Evolutionary conservation across 768 basidiomycete species (phyloP), one percentile per base, ranked within the genome.

Genomic region (Pisolithus marmoratus): DNA sequence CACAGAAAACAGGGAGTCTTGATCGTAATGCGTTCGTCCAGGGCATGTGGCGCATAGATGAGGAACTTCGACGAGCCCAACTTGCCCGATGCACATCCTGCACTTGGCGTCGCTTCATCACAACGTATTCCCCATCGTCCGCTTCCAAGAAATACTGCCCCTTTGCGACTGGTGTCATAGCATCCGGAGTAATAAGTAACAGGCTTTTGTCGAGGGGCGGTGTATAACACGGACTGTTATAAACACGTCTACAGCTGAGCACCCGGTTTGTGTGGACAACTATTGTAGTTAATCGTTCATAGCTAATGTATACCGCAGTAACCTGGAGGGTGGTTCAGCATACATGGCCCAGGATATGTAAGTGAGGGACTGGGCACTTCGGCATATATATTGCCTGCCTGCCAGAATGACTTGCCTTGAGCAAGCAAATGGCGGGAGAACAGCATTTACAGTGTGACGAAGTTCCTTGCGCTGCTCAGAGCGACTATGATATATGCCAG

Each of bases 11-110:
- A 27, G 87, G 87, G 3, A 73, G 73, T n/a, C 72, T 92, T 11
- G 78, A 82, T 56, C 71, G 80, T 5, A 85, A 87, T 17, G 72
- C 71, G 17, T 92, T 92, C 57, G 77, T 82, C 38, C 78, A 75
- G 56, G 90, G 87, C 47, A 90, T 90, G 87, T 90, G 88, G 88
- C 80, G 82, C 36, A 87, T 92, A 26, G 89, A 92, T 67, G 87
- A 89, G 65, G 88, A 90, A 58, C 78, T 91, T 12, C 73, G 85
- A n/a, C 77, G 80, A 43, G 74, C 77, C 5, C 80, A 84, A 42
- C 56, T 72, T 27, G 67, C 58, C n/a, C 59, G 57, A 37, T 64
- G 63, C 40, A 53, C 61, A 38, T 71, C 63, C n/a, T 12, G 67
- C 68, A 17, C 64, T 69, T 41, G 67, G 57, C 26, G 64, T 56